These are phyloP conservation scores for Gastrolobium bilobum DNA, from an alignment of 306 rosid genomes.

Conservation along the genomic window DNA sequence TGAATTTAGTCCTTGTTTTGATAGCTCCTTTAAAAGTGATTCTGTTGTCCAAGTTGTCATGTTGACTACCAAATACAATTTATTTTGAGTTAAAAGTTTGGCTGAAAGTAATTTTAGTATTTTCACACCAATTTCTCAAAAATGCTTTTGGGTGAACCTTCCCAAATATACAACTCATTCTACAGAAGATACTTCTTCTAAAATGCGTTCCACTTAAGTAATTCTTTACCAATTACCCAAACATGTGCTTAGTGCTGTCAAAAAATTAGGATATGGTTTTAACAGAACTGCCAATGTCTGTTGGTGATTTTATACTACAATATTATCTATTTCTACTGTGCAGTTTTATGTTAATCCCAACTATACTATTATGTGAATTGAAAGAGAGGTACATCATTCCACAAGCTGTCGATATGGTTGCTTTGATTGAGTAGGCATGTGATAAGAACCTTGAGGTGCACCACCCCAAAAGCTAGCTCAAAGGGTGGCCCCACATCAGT, in stretches of 20 bases:
- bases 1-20: slow-evolving; percentile 37
- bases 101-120: slow-evolving; percentile 16
- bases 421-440: slow-evolving; percentile 4
- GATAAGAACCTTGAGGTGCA: too few relatives aligned
- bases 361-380: not conserved
- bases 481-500: too few relatives aligned
- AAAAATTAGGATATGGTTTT: slow-evolving; percentile 9
- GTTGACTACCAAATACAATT: slow-evolving; percentile 35
- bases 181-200: slow-evolving; percentile 15
- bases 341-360: not conserved
- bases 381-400: slow-evolving; percentile 1
- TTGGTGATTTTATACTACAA: not conserved
- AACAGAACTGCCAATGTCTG: not conserved
- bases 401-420: slow-evolving; percentile 1
- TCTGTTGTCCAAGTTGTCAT: slow-evolving; percentile 33
- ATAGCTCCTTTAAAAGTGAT: slow-evolving; percentile 21
- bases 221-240: slow-evolving; percentile 2
- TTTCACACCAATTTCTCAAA: not conserved
- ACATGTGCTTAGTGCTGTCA: not conserved
- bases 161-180: slow-evolving; percentile 21
- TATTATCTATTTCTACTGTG: not conserved
- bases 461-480: too few relatives aligned
- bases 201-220: not conserved
- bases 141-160: slow-evolving; percentile 17
- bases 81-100: slow-evolving; percentile 26